Base-by-base conservation (phyloP, 2,329 filamentous ascomycete species). In the Tolypocladium nubicola region DNA sequence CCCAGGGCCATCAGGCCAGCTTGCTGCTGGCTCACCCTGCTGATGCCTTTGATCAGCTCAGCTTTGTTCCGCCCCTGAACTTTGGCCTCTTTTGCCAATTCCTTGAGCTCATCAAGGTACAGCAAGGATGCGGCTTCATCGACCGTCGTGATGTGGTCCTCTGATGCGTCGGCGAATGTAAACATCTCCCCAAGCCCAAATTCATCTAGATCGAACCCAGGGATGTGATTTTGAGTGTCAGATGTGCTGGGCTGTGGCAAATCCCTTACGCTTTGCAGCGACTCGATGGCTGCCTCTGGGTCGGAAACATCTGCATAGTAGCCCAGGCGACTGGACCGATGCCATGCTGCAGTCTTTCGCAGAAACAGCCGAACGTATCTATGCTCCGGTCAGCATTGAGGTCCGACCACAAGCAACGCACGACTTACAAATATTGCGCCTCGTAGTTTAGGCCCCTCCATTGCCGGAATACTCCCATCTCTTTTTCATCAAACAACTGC, bases 331-430 rank as follows among this genome's bases (percentile, higher is more conserved):
- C 81, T 84, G 61, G 90, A 81, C 11, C 94, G 86, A 75, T 97
- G 91, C 94, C 94, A 99, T 1, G 86, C 85, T 26, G 89, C 88
- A 1, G 90, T 90, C 70, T 99, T 99, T 52, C 94, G 85, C 3
- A 99, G 77, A 67, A 99, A 99, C 1, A 99, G 76, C 26, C 94
- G 85, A 16, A 97, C 92, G 72, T 97, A 96, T 68, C 89, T 93
- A 2, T 3, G 19, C 4, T n/a, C 16, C 6, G 11, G 10, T 57
- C 13, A 38, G 43, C 23, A 53, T 7, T 45, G 37, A 1, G 13
- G 4, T 30, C 4, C 11, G 10, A 14, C 30, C 13, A 11, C 3
- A 9, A 3, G 19, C 21, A 49, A 23, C 39, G 14, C 26, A 14
- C 1, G 10, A 70, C 87, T 67, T 78, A 97, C 84, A 99, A 73